phyloP scores from a whole-genome alignment of 352 stramenopile species.

The Phytophthora pisi region DNA sequence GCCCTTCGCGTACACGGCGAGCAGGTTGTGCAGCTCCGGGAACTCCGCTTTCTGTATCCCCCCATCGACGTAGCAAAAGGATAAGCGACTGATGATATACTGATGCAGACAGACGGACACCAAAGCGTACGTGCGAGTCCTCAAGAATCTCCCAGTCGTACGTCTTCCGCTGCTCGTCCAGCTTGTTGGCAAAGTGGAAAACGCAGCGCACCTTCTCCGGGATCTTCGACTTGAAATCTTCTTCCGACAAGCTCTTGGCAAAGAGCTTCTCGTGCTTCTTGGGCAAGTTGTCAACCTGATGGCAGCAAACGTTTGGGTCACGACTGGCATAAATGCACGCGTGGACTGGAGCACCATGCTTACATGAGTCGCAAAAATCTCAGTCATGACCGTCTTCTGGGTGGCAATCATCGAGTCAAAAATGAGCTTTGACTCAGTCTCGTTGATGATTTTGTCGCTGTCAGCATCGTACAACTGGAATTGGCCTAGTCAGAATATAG shows the following conservation, averaged over 20 bases:
- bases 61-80: not conserved
- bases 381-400: slow-evolving; percentile 59
- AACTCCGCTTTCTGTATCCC: slow-evolving; percentile 54
- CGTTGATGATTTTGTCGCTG: slow-evolving; percentile 54
- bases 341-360: not conserved
- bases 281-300: slow-evolving; percentile 59
- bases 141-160: slow-evolving; percentile 67
- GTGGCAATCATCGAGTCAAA: slow-evolving; percentile 65
- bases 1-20: slow-evolving; percentile 72
- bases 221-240: slow-evolving; percentile 75
- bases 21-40: slow-evolving; percentile 60
- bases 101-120: not conserved
- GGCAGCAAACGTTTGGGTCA: not conserved
- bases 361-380: slow-evolving; percentile 74
- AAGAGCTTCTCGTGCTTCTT: slow-evolving; percentile 71
- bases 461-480: slow-evolving; percentile 70
- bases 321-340: not conserved
- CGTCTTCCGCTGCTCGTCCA: slow-evolving; percentile 60
- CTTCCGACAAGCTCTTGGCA: slow-evolving; percentile 53
- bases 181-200: slow-evolving; percentile 72
- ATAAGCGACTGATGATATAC: not conserved
- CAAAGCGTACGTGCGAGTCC: slow-evolving; percentile 51
- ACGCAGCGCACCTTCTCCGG: slow-evolving; percentile 78
- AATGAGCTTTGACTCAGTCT: slow-evolving; percentile 60
- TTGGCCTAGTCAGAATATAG: slow-evolving; percentile 41